These are phyloP conservation scores for Excoecaria agallocha DNA, from an alignment of 345 rosid genomes.

Conservation along the genomic window DNA sequence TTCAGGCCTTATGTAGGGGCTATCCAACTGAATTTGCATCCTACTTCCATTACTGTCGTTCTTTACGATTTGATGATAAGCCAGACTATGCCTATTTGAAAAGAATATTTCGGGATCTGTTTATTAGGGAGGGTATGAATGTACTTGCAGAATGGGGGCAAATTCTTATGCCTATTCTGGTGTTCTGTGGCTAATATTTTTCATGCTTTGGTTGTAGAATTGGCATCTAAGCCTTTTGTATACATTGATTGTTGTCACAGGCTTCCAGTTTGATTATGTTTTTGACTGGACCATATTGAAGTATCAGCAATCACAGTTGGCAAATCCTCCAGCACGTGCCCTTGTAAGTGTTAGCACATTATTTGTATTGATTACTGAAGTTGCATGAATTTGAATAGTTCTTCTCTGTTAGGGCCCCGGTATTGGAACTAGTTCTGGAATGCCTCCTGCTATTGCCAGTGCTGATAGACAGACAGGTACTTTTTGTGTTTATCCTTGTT, in stretches of 20 bases:
- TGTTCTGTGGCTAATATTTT: neutral
- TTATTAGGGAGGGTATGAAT: conserved; percentile 78
- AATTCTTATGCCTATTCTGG: neutral
- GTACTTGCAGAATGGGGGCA: neutral
- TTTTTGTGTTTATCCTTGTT: neutral
- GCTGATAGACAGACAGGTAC: conserved; percentile 65
- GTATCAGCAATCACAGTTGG: conserved; percentile 80
- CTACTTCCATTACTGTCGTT: conserved; percentile 85
- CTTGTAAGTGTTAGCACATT: conserved; percentile 41
- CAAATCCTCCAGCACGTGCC: conserved; percentile 68
- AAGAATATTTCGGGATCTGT: conserved; percentile 86
- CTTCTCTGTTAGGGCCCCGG: conserved; percentile 51
- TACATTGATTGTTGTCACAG: conserved; percentile 29
- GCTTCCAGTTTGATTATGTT: conserved; percentile 90
- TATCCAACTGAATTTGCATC: conserved; percentile 92
- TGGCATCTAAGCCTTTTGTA: conserved; percentile 7
- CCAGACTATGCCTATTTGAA: conserved; percentile 91
- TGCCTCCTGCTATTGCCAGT: conserved; percentile 55
- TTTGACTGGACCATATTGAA: conserved; percentile 97
- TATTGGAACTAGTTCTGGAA: conserved; percentile 73
- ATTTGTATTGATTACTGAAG: conserved; percentile 5
- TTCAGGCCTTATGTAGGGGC: conserved; percentile 76
- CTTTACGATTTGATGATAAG: conserved; percentile 82
- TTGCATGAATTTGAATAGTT: conserved; percentile 13
- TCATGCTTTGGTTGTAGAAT: neutral